Evolutionary conservation across 805 yeast genomes (phyloP).

Genomic region (Saccharomycopsis selenospora): DNA sequence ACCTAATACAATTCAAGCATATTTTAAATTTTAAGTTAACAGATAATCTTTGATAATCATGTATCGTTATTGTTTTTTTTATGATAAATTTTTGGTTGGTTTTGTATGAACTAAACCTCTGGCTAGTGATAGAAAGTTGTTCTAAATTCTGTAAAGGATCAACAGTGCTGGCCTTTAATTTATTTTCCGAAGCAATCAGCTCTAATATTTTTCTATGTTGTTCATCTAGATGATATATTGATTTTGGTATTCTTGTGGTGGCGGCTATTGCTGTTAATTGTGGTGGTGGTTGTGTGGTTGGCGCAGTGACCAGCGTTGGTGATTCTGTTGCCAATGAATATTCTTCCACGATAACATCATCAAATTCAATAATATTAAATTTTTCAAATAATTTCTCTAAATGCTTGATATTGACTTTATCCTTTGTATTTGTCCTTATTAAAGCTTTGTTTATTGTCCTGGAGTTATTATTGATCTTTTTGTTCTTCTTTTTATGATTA

Average conservation of each 20-base stretch:
- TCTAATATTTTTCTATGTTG: not conserved
- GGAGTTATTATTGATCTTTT: not conserved
- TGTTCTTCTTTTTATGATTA: not conserved
- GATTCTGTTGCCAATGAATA: no score
- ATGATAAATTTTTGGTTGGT: not conserved
- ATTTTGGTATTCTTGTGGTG: not conserved
- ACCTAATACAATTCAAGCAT: slow-evolving; percentile 16
- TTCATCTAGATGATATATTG: not conserved
- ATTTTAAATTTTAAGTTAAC: slow-evolving; percentile 16
- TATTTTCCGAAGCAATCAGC: no score
- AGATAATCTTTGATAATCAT: slow-evolving; percentile 13
- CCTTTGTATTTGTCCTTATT: not conserved
- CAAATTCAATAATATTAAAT: slow-evolving; percentile 4
- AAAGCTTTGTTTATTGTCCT: not conserved
- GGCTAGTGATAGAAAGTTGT: not conserved
- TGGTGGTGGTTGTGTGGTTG: not conserved
- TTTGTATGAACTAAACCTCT: not conserved
- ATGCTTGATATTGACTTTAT: slow-evolving; percentile 1
- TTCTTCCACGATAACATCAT: not conserved
- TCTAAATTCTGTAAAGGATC: not conserved
- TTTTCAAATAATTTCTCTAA: slow-evolving; percentile 8
- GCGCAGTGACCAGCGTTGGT: no score
- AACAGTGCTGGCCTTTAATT: not conserved
- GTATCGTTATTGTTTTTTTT: slow-evolving; percentile 1
- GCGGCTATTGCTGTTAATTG: not conserved